Percentiles rank a stretch among this genome's conserved stretches.
These are phyloP conservation scores for Penstemon barbatus DNA, from an alignment of 257 asterid species.

Conservation along the genomic window DNA sequence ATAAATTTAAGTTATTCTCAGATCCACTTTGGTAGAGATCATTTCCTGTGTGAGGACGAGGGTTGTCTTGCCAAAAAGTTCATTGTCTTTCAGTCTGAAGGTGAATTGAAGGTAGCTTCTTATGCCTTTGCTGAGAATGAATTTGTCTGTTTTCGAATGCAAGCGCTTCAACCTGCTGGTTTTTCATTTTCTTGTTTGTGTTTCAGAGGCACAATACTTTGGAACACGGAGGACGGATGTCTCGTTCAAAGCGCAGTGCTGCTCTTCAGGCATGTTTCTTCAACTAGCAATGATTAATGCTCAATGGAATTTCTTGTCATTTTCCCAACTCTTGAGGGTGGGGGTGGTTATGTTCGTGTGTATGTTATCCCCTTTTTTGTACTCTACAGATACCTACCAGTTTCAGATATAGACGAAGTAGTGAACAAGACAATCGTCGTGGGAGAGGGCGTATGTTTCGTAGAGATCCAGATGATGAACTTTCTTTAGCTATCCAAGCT, in stretches of 20 bases:
- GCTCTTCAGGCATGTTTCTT: slow-evolving; percentile 81
- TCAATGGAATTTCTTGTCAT: not conserved
- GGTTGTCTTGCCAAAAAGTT: slow-evolving; percentile 87
- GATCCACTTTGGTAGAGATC: slow-evolving; percentile 85
- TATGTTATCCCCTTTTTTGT: slow-evolving; percentile 3
- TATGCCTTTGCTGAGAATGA: slow-evolving; percentile 12
- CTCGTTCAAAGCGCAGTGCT: slow-evolving; percentile 91
- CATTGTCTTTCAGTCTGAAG: slow-evolving; percentile 72
- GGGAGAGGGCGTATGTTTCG: slow-evolving; percentile 73
- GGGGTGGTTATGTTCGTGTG: not conserved
- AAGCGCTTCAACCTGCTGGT: slow-evolving; percentile 7
- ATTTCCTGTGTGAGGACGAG: slow-evolving; percentile 91
- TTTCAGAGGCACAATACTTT: slow-evolving; percentile 85
- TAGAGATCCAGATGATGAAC: slow-evolving; percentile 73
- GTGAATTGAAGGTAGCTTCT: slow-evolving; percentile 77
- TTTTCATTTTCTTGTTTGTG: slow-evolving; percentile 23
- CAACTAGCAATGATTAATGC: not conserved
- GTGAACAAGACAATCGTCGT: slow-evolving; percentile 72
- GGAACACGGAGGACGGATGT: slow-evolving; percentile 97
- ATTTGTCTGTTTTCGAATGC: not conserved
- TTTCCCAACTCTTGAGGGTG: too few species aligned
- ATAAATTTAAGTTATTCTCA: slow-evolving; percentile 36
- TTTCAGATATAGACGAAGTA: slow-evolving; percentile 72
- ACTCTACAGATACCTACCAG: slow-evolving; percentile 79
- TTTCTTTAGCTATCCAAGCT: slow-evolving; percentile 82